These are phyloP conservation scores for Graphilbum fragrans DNA, from an alignment of 2,329 filamentous ascomycete genomes.

Conservation along the genomic window DNA sequence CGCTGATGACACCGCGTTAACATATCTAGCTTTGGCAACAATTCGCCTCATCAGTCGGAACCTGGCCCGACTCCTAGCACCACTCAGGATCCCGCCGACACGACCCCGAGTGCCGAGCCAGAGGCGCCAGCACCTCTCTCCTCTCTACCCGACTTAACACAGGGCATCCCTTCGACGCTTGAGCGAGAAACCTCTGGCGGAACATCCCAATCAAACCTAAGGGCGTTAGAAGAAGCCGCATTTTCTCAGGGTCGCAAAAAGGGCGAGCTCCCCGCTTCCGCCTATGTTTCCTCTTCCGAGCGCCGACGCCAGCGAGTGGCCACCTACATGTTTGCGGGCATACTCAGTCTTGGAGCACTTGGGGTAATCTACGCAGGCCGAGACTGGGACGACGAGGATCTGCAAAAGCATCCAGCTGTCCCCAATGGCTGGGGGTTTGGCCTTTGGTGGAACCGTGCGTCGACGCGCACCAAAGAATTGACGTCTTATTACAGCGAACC, in stretches of 20 bases:
- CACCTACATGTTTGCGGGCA: slow-evolving; percentile 57
- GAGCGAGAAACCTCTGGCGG: slow-evolving; percentile 55
- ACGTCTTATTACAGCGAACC: slow-evolving; percentile 93
- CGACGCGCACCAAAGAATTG: slow-evolving; percentile 61
- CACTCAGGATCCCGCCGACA: too few species aligned
- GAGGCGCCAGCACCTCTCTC: slow-evolving; percentile 37
- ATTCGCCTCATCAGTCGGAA: too few species aligned
- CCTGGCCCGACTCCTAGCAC: too few species aligned
- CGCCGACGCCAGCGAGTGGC: slow-evolving; percentile 65
- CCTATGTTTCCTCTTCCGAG: slow-evolving; percentile 86
- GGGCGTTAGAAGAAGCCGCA: slow-evolving; percentile 23
- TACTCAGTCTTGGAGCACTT: slow-evolving; percentile 42
- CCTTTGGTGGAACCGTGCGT: slow-evolving; percentile 71
- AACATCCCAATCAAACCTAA: slow-evolving; percentile 20
- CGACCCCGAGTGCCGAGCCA: too few species aligned
- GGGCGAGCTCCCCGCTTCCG: slow-evolving; percentile 59
- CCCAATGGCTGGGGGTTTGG: slow-evolving; percentile 67
- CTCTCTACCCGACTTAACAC: slow-evolving; percentile 80
- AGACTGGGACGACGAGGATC: slow-evolving; percentile 77
- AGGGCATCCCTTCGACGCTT: slow-evolving; percentile 86
- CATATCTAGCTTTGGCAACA: too few species aligned
- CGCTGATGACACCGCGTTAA: too few species aligned
- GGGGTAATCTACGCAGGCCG: slow-evolving; percentile 68
- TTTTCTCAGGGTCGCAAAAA: slow-evolving; percentile 38
- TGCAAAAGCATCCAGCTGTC: slow-evolving; percentile 50